A percentile compares a stretch with the other conserved stretches of the same genome.
Evolutionary conservation across 768 basidiomycete species (phyloP).

Genomic region (Omphalotus guepiniiformis): DNA sequence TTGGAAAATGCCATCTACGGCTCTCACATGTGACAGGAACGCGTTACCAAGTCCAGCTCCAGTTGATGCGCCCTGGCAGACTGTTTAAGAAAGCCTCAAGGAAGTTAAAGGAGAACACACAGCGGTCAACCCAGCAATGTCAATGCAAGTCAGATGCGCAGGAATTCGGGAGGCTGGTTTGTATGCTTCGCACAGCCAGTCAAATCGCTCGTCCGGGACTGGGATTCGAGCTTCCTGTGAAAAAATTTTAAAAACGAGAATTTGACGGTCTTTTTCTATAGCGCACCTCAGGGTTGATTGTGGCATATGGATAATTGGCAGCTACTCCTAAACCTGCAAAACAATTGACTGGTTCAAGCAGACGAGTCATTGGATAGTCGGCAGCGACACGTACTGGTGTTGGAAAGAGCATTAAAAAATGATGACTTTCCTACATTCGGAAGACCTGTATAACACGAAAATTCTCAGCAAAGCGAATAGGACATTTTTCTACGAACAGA

Average conservation of each 20-base stretch:
- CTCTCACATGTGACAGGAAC: constrained; percentile 95
- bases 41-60: constrained; percentile 97
- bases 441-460: constrained; percentile 47
- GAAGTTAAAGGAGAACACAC: constrained; percentile 36
- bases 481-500: constrained; percentile 38
- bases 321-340: constrained; percentile 80
- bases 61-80: constrained; percentile 81
- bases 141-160: constrained; percentile 95
- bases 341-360: constrained; percentile 9
- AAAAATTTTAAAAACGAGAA: constrained; percentile 6
- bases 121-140: constrained; percentile 96
- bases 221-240: constrained; percentile 83
- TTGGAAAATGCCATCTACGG: constrained; percentile 99
- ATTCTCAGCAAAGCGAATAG: constrained; percentile 17
- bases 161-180: constrained; percentile 87
- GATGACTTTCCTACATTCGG: constrained; percentile 99
- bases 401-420: constrained; percentile 96
- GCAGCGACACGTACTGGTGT: constrained; percentile 59
- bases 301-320: constrained; percentile 96
- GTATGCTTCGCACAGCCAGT: constrained; percentile 89
- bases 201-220: constrained; percentile 90
- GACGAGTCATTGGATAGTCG: too few relatives aligned
- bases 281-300: constrained; percentile 78
- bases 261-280: neutral
- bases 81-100: constrained; percentile 1